Base-by-base conservation (phyloP, 2,329 filamentous ascomycete genomes). In the Pseudocercospora cruenta region DNA sequence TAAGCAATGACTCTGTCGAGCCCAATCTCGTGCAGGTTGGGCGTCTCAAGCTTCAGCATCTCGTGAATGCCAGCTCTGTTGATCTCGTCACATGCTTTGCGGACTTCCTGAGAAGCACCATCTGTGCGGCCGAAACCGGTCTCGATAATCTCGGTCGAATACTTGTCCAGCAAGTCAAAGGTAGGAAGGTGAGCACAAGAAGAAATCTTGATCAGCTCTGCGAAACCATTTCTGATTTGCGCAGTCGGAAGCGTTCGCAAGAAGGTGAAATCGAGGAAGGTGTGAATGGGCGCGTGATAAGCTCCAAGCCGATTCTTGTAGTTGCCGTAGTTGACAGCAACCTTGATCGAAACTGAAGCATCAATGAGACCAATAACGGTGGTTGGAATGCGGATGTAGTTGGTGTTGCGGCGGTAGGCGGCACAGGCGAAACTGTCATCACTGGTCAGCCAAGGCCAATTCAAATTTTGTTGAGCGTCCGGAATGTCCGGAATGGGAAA, bases 351-450 rank as follows among this genome's bases (percentile, higher is more conserved):
- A 59, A 92, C 90, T 19, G 88, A 90, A 2, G 90, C 90, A 74
- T 92, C 90, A 67, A 92, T 92, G 57, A 92, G 82, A 9, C 90
- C 90, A 73, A 92, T 91, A 69, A 92, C 87, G 0, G 90, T 92
- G 0, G 90, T 92, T 1, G 90, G 90, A 8, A 92, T 85, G 57
- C 90, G 88, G 74, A 92, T 91, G 80, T 85, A 92, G 79, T 91
- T 91, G 51, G 90, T 91, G 79, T 87, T 91, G 71, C 90, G 83
- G 67, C 89, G 86, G 79, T 92, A 92, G 7, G 88, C 84, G 26
- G 90, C 89, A 75, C 90, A 92, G 4, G 90, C 89, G 72, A 90
- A 91, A 45, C 87, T 89, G 51, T 43, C 19, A 60, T 31, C 54
- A 47, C 58, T 28, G n/a, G 62, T 28, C 39, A 59, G 71, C 74